These are phyloP conservation scores for Lachnellula suecica DNA, from an alignment of 2,329 filamentous ascomycete species.

Conservation along the genomic window DNA sequence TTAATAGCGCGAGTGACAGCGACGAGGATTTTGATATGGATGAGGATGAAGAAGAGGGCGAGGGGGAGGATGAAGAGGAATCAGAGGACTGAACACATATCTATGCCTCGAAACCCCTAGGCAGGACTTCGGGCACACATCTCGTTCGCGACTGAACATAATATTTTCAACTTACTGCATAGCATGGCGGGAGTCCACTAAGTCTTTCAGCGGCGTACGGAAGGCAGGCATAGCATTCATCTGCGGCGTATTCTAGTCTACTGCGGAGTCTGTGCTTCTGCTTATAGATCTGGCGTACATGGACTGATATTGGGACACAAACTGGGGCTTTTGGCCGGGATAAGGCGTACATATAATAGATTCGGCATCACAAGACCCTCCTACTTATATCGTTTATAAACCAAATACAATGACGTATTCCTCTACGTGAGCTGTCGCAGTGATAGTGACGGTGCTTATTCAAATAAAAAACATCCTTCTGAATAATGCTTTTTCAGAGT, in stretches of 20 bases:
- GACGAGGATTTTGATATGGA: slow-evolving; percentile 62
- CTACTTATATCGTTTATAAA: not conserved
- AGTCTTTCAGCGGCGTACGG: slow-evolving; percentile 21
- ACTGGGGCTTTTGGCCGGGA: not conserved
- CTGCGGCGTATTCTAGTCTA: slow-evolving; percentile 13
- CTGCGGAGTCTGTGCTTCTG: slow-evolving; percentile 1
- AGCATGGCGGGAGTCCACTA: slow-evolving; percentile 8
- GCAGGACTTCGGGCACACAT: not conserved
- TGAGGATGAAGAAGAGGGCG: slow-evolving; percentile 58
- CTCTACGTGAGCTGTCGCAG: not conserved
- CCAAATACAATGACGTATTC: not conserved
- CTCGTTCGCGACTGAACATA: not conserved
- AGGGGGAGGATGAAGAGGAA: slow-evolving; percentile 48
- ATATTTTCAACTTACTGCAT: slow-evolving; percentile 20
- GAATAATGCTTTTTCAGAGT: too few species aligned
- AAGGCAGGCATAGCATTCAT: slow-evolving; percentile 13
- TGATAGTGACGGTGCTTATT: not conserved
- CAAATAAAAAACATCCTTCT: not conserved
- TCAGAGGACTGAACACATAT: slow-evolving; percentile 16
- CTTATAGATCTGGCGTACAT: slow-evolving; percentile 12
- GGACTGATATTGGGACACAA: not conserved
- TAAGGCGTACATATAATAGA: slow-evolving; percentile 1
- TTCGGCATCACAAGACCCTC: not conserved
- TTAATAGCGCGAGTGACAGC: too few species aligned
- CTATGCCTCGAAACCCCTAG: not conserved